phyloP scores from a whole-genome alignment of 352 stramenopile species.

The Phytophthora cactorum region DNA sequence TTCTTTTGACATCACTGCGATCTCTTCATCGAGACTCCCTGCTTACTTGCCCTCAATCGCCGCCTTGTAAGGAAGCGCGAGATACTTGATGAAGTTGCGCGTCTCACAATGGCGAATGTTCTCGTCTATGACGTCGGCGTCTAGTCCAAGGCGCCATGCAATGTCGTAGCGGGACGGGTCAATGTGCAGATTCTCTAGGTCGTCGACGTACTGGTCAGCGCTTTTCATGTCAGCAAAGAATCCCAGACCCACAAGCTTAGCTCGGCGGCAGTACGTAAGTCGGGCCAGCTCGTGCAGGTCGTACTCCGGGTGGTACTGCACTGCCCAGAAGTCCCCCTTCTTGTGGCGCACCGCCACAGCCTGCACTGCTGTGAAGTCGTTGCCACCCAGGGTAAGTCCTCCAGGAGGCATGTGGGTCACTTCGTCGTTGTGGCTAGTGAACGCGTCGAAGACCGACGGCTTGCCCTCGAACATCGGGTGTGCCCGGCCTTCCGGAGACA shows the following conservation, averaged over 20 bases:
- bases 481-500: conserved; percentile 73
- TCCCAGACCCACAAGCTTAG: conserved; percentile 68
- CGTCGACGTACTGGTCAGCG: conserved; percentile 73
- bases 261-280: conserved; percentile 72
- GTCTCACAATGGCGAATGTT: conserved; percentile 78
- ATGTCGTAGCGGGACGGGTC: conserved; percentile 80
- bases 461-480: conserved; percentile 88
- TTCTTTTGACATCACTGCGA: background rate
- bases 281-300: conserved; percentile 82
- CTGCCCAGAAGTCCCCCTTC: conserved; percentile 84
- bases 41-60: conserved; percentile 41
- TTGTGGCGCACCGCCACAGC: conserved; percentile 75
- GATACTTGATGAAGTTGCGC: conserved; percentile 89
- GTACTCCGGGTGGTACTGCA: conserved; percentile 90
- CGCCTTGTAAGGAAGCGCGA: conserved; percentile 78
- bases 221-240: conserved; percentile 80
- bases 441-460: conserved; percentile 79
- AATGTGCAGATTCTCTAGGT: conserved; percentile 77
- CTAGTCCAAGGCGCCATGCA: conserved; percentile 76
- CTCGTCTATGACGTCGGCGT: conserved; percentile 85
- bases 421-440: conserved; percentile 87
- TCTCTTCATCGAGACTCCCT: conserved; percentile 2
- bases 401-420: conserved; percentile 75
- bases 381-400: conserved; percentile 63
- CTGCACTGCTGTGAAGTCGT: conserved; percentile 77